These are phyloP conservation scores for Hygrophorus pudorinus DNA, from an alignment of 768 basidiomycete genomes.

Conservation along the genomic window DNA sequence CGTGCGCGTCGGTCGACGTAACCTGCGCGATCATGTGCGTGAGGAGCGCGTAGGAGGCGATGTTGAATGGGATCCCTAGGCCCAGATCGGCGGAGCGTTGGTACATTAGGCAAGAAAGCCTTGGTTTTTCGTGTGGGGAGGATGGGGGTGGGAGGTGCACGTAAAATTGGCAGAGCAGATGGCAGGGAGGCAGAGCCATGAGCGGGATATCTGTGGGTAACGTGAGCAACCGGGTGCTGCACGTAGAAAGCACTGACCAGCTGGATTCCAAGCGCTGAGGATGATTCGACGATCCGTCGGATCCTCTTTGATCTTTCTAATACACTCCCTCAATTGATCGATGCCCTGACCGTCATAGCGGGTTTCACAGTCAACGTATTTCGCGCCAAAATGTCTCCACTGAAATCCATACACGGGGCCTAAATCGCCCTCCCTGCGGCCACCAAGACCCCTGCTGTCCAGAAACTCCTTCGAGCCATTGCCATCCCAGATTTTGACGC, in stretches of 20 bases:
- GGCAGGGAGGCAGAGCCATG: conserved; percentile 98
- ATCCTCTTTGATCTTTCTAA: conserved; percentile 84
- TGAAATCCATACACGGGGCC: conserved; percentile 98
- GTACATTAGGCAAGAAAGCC: conserved; percentile 92
- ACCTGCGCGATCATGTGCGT: conserved; percentile 97
- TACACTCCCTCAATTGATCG: conserved; percentile 85
- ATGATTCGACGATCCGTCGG: conserved; percentile 94
- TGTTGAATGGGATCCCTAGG: conserved; percentile 97
- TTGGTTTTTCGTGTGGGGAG: conserved; percentile 42
- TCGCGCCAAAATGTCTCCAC: conserved; percentile 91
- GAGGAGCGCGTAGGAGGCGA: conserved; percentile 94
- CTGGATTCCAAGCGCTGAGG: conserved; percentile 96
- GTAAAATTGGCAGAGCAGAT: conserved; percentile 99
- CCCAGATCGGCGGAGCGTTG: conserved; percentile 97
- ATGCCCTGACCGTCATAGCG: conserved; percentile 81
- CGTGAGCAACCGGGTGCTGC: background rate
- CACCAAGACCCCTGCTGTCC: conserved; percentile 72
- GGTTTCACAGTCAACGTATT: conserved; percentile 62
- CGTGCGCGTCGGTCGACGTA: conserved; percentile 77
- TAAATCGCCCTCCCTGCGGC: conserved; percentile 83
- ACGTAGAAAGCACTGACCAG: conserved; percentile 35
- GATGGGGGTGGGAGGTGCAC: conserved; percentile 67
- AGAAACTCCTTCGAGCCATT: conserved; percentile 87
- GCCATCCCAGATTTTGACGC: conserved; percentile 96
- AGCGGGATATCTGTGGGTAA: conserved; percentile 64